Evolutionary conservation across 192 early-diverging fungal species (phyloP).

Genomic region (Coemansia sp.): DNA sequence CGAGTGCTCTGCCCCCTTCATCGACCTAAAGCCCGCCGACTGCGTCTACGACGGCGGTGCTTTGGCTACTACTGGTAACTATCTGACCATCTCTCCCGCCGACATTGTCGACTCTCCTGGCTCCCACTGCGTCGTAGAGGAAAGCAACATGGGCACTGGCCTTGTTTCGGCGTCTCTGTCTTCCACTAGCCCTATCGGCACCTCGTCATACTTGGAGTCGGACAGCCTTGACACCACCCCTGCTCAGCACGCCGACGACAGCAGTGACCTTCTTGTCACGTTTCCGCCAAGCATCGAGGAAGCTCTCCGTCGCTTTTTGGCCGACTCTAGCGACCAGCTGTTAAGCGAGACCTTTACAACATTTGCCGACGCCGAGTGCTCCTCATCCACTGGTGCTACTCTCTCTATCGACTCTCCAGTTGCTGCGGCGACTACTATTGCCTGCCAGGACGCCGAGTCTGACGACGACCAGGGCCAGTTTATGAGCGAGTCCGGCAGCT

Average conservation of each 20-base stretch:
- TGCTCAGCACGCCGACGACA: slow-evolving; percentile 4
- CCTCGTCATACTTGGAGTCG: slow-evolving; percentile 5
- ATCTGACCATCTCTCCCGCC: slow-evolving; percentile 28
- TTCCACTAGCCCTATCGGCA: slow-evolving; percentile 3
- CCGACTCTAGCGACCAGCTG: slow-evolving; percentile 41
- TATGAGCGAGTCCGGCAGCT: slow-evolving; percentile 26
- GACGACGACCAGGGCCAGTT: slow-evolving; percentile 36
- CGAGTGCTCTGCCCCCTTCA: slow-evolving; percentile 21
- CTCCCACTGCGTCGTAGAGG: slow-evolving; percentile 12
- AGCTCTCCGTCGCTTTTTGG: slow-evolving; percentile 47
- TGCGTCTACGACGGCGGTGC: slow-evolving; percentile 14
- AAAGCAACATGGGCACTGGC: slow-evolving; percentile 13
- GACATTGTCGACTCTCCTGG: slow-evolving; percentile 17
- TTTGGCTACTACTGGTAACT: slow-evolving; percentile 20
- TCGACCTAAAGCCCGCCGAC: slow-evolving; percentile 19
- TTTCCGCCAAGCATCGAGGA: slow-evolving; percentile 47
- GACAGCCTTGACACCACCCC: neutral
- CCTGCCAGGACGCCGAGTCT: slow-evolving; percentile 10
- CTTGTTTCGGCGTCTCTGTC: slow-evolving; percentile 33
- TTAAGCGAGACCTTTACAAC: slow-evolving; percentile 50
- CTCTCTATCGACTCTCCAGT: neutral
- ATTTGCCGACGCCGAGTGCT: slow-evolving; percentile 34
- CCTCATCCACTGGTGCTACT: neutral
- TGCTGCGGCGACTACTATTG: neutral
- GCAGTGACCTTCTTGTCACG: slow-evolving; percentile 20